phyloP scores from a whole-genome alignment of 306 rosid genomes.

The Mucuna pruriens region DNA sequence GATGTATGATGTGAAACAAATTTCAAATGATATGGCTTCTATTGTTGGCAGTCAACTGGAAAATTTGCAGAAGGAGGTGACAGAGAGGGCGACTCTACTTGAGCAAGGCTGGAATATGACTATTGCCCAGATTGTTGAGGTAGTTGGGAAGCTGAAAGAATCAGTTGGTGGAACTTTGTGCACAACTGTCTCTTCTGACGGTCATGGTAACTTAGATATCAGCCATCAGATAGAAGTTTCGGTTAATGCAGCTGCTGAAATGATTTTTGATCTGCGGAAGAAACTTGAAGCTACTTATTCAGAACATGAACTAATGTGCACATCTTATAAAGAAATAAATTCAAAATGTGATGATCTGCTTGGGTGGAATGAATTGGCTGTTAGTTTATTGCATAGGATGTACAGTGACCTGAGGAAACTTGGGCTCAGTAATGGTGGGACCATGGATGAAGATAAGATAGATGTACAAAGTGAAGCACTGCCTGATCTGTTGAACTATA shows the following conservation, averaged over 20 bases:
- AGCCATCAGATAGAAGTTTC: constrained; percentile 54
- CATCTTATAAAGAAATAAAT: constrained; percentile 59
- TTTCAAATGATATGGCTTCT: constrained; percentile 68
- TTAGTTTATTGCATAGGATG: constrained; percentile 54
- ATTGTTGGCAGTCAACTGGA: constrained; percentile 59
- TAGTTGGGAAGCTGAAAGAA: constrained; percentile 67
- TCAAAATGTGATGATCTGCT: constrained; percentile 63
- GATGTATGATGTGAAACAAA: constrained; percentile 58
- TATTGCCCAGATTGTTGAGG: constrained; percentile 53
- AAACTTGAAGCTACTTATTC: constrained; percentile 64
- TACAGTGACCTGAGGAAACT: constrained; percentile 63
- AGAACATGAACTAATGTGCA: constrained; percentile 55
- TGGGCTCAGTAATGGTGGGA: constrained; percentile 50
- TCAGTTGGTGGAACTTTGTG: constrained; percentile 51
- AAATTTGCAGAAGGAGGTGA: constrained; percentile 66
- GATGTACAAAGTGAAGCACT: constrained; percentile 49
- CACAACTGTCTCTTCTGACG: constrained; percentile 35
- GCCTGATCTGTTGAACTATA: constrained; percentile 65
- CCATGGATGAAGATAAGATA: constrained; percentile 52
- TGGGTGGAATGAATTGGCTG: constrained; percentile 66
- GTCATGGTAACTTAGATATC: constrained; percentile 41
- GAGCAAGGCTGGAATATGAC: constrained; percentile 69
- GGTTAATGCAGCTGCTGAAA: constrained; percentile 60
- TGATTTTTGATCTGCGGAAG: constrained; percentile 67
- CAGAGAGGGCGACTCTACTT: constrained; percentile 61